A percentile compares a stretch with the other conserved stretches of the same genome.
Evolutionary conservation across 768 basidiomycete genomes (phyloP).

Genomic region (Sporobolomyces pararoseus): DNA sequence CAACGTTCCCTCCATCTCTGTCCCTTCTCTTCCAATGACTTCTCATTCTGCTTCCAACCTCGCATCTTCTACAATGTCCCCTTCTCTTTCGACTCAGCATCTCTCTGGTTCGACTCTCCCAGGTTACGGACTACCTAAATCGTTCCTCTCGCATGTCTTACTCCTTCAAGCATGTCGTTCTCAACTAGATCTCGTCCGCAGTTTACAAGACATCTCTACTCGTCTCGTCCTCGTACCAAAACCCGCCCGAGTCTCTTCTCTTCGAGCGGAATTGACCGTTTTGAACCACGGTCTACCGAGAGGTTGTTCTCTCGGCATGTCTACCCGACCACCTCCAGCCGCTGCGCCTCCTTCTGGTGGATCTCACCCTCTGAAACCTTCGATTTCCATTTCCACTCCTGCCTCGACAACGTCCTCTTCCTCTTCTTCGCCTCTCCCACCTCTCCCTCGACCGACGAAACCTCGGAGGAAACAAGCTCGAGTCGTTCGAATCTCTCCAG

Average conservation of each 20-base stretch:
- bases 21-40: constrained; percentile 22
- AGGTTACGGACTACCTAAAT: constrained; percentile 48
- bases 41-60: constrained; percentile 35
- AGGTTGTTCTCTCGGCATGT: constrained; percentile 60
- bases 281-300: constrained; percentile 94
- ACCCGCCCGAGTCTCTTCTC: constrained; percentile 90
- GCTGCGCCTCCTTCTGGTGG: constrained; percentile 7
- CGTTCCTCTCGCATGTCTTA: constrained; percentile 41
- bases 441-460: constrained; percentile 46
- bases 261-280: constrained; percentile 89
- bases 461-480: constrained; percentile 57
- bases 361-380: constrained; percentile 5
- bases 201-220: constrained; percentile 88
- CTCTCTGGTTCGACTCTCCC: constrained; percentile 27
- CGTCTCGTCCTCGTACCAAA: constrained; percentile 84
- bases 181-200: constrained; percentile 50
- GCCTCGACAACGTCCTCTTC: too few species aligned
- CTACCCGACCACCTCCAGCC: constrained; percentile 21
- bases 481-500: constrained; percentile 93
- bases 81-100: not conserved
- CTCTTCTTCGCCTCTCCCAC: not conserved
- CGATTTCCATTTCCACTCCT: not conserved
- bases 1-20: constrained; percentile 18
- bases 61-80: constrained; percentile 5
- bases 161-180: constrained; percentile 42